Evolutionary conservation across 257 asterid genomes (phyloP).

Genomic region (Anisodus acutangulus): DNA sequence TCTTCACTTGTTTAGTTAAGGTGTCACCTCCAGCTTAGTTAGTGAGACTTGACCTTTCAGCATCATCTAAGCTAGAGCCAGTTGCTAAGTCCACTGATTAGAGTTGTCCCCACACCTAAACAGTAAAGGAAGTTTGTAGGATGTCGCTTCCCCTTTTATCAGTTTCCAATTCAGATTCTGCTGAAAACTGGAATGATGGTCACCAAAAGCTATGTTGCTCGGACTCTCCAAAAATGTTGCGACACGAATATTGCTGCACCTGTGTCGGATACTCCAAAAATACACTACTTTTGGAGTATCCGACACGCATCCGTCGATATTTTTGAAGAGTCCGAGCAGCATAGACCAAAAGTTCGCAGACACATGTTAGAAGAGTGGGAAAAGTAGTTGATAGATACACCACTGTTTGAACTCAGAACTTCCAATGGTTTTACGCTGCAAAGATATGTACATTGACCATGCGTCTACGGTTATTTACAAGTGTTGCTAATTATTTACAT

Average conservation of each 20-base stretch:
- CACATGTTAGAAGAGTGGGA: background rate
- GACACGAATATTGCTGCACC: too few relatives aligned
- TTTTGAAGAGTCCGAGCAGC: too few relatives aligned
- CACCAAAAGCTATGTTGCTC: background rate
- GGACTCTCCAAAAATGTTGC: too few relatives aligned
- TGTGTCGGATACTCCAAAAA: too few relatives aligned
- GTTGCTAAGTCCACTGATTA: background rate
- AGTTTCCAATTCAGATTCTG: background rate
- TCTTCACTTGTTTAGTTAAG: background rate
- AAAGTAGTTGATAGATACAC: background rate
- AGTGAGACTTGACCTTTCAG: background rate
- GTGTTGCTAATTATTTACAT: constrained; percentile 26
- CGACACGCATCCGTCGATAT: too few relatives aligned
- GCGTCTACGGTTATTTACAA: constrained; percentile 1
- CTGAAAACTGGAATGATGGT: background rate
- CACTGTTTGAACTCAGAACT: background rate
- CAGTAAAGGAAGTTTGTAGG: background rate
- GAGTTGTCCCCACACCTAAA: background rate
- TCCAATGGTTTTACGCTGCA: background rate
- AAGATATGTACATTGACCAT: constrained; percentile 15
- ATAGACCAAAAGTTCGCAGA: background rate
- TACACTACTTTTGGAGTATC: too few relatives aligned
- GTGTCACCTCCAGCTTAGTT: background rate
- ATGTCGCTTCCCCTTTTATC: background rate
- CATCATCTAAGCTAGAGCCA: constrained; percentile 3